Evolutionary conservation across 768 basidiomycete species (phyloP), one percentile per base, ranked within the genome.

Genomic region (Trametes cinnabarina): DNA sequence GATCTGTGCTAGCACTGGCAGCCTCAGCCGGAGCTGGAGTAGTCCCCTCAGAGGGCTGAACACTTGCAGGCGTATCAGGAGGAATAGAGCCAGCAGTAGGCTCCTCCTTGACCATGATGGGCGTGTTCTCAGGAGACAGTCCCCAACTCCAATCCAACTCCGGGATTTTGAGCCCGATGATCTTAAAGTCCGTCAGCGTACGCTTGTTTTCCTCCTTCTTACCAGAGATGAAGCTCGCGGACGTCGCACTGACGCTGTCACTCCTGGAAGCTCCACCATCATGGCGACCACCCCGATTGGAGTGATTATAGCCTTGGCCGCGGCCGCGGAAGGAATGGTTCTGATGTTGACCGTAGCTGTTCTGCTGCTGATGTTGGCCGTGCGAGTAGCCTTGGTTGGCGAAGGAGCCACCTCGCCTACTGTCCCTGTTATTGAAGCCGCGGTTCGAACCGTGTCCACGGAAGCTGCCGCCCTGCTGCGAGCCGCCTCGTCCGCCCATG

Each of bases 151-250:
- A 98, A 64, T 76, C 77, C 57, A 97, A 76, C 64, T 88, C 86
- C 65, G 79, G 84, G 64, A 97, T 88, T 70, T 91, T 86, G 65
- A 98, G 79, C 25, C 90, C 94, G 68, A 95, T 79, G 70, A 99
- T 94, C 76, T 96, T 92, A 83, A 99, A 99, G 76, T 98, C 96
- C 35, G 94, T 98, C 65, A 99, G 85, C 28, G 95, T 97, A 66
- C 92, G 85, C 68, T 88, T 84, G 70, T 89, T 88, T 72, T 93
- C 91, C 69, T 92, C 90, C 73, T 88, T 89, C 82, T 91, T 91
- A 80, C 86, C 85, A 68, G 74, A 57, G 3, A 70, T 61, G 57
- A 59, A 65, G 46, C 50, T 57, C 48, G 59, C 57, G 23, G 56
- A 65, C 37, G 63, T 47, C n/a, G 51, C 43, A 56, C 62, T 59